These are phyloP conservation scores for Castanea sativa DNA, from an alignment of 306 rosid genomes.

Conservation along the genomic window DNA sequence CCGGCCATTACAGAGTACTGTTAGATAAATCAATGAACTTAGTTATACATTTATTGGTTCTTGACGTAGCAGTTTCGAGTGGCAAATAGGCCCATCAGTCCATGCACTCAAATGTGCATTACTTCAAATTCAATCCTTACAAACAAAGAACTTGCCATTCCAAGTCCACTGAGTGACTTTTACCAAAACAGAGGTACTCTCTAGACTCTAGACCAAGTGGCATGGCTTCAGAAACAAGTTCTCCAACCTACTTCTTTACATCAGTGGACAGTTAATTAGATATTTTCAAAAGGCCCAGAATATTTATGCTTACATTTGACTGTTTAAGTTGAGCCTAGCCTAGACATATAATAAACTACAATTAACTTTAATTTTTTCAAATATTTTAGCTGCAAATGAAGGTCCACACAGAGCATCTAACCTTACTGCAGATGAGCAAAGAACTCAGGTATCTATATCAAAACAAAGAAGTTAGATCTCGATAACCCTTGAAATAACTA, in stretches of 20 bases:
- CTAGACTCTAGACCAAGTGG: not conserved
- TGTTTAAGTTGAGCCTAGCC: conserved; percentile 23
- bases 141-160: not conserved
- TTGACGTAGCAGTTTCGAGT: not conserved
- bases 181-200: not conserved
- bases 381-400: conserved; percentile 57
- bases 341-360: conserved; percentile 5
- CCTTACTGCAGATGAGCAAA: conserved; percentile 63
- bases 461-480: conserved; percentile 12
- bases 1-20: not conserved
- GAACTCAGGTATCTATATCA: conserved; percentile 62
- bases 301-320: conserved; percentile 9
- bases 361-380: conserved; percentile 1
- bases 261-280: not conserved
- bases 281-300: conserved; percentile 8
- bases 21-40: not conserved
- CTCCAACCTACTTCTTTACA: not conserved
- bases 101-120: not conserved
- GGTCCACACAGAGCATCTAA: conserved; percentile 72
- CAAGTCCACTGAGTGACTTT: not conserved
- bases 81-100: not conserved
- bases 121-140: not conserved
- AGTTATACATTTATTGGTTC: not conserved
- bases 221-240: not conserved
- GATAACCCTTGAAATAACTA: not conserved